Evolutionary conservation across 768 basidiomycete genomes (phyloP).

Genomic region (Rhodotorula babjevae): DNA sequence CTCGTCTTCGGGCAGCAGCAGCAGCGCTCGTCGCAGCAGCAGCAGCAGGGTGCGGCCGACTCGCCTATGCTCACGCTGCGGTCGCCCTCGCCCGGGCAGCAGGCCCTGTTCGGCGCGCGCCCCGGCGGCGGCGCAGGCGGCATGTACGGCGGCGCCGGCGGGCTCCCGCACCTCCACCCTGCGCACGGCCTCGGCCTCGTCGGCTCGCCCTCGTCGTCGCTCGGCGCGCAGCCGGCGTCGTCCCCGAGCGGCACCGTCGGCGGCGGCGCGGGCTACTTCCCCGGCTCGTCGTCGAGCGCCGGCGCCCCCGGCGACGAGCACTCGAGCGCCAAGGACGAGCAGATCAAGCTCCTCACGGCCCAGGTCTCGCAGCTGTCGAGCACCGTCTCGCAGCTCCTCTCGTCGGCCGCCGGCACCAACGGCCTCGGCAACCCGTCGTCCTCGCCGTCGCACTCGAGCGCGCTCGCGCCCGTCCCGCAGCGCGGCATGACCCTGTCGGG

Average conservation of each 20-base stretch:
- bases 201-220: constrained; percentile 4
- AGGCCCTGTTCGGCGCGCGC: neutral
- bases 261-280: constrained; percentile 43
- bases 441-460: neutral
- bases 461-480: constrained; percentile 47
- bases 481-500: constrained; percentile 21
- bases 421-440: neutral
- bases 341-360: constrained; percentile 64
- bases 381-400: constrained; percentile 77
- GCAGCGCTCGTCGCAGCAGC: neutral
- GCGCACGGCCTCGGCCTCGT: neutral
- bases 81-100: constrained; percentile 23
- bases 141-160: no score
- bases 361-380: constrained; percentile 72
- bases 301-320: neutral
- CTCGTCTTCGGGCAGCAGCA: constrained; percentile 28
- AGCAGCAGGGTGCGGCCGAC: neutral
- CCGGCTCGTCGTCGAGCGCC: no score
- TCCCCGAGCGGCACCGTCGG: neutral
- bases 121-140: neutral
- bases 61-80: constrained; percentile 36
- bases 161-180: constrained; percentile 1
- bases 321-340: constrained; percentile 46
- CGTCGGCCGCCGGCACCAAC: constrained; percentile 42
- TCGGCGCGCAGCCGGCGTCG: constrained; percentile 46